phyloP scores from a whole-genome alignment of 148 eudicot species.

The Amaranthus cruentus region DNA sequence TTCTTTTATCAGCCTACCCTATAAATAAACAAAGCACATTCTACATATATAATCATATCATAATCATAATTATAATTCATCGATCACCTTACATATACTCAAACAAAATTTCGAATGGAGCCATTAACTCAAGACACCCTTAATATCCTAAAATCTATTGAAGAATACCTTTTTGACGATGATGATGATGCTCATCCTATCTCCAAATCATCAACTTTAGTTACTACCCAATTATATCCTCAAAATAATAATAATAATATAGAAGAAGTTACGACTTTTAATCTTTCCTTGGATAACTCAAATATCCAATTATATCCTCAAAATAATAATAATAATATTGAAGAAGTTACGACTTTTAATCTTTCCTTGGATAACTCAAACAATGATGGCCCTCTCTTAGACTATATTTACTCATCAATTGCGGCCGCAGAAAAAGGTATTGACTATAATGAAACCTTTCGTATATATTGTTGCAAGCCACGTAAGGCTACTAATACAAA shows the following conservation, averaged over 20 bases:
- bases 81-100: no score
- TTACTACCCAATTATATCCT: background rate
- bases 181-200: background rate
- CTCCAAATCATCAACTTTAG: background rate
- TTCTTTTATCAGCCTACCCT: background rate
- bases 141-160: conserved; percentile 3
- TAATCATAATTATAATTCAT: background rate
- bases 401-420: background rate
- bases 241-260: background rate
- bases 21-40: no score
- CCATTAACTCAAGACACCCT: background rate
- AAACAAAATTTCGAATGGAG: background rate
- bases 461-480: background rate
- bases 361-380: no score
- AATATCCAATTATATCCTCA: no score
- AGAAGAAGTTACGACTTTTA: background rate
- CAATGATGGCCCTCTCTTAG: background rate
- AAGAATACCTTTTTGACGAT: conserved; percentile 16
- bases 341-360: background rate
- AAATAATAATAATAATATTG: background rate
- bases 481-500: background rate
- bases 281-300: background rate
- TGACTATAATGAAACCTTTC: background rate
- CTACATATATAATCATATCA: background rate
- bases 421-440: background rate